Evolutionary conservation across 2,329 filamentous ascomycete genomes (phyloP), one percentile per base, ranked within the genome.

Genomic region (Botrytis deweyae): DNA sequence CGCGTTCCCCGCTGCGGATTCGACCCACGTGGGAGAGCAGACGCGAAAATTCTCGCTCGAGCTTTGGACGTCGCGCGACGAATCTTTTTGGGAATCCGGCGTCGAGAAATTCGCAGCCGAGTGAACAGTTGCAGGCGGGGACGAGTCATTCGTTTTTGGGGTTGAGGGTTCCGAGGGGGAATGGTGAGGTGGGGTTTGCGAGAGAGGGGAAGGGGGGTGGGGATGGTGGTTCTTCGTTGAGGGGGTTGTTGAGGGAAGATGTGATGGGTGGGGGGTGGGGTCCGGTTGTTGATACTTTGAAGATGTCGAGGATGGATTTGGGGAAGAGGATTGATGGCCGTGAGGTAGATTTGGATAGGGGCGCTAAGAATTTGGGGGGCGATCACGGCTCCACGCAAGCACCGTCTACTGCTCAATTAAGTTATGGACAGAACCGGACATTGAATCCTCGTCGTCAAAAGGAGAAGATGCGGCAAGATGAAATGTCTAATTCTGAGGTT

Each of bases 21-120:
- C 33, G 25, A 74, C 78, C 78, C 70, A 75, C 76, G 74, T 74
- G 81, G 74, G 77, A 78, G 76, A 72, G 74, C 12, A 72, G 65
- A 67, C 74, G 77, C 18, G 76, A 78, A 55, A 74, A 75, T 72
- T 79, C 78, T 52, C 76, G 76, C 20, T 75, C 80, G 70, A 79
- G 79, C 73, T 83, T 80, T 78, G 82, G 80, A 74, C 80, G 76
- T 68, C 81, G 80, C 52, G 5, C 78, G 29, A 77, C 64, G 16
- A 76, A 66, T 49, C 72, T 76, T 4, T 80, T 80, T 62, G 78
- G 72, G 18, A 59, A 73, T 25, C 79, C 79, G 38, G 79, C 78
- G 36, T 77, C 80, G 38, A 77, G 73, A 62, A 78, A 72, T 67
- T 74, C 64, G 42, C 77, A 80, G 44, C 75, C 76, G 9, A 78